These are phyloP conservation scores for Boletus eberwhitei DNA, from an alignment of 768 basidiomycete genomes.

Conservation along the genomic window DNA sequence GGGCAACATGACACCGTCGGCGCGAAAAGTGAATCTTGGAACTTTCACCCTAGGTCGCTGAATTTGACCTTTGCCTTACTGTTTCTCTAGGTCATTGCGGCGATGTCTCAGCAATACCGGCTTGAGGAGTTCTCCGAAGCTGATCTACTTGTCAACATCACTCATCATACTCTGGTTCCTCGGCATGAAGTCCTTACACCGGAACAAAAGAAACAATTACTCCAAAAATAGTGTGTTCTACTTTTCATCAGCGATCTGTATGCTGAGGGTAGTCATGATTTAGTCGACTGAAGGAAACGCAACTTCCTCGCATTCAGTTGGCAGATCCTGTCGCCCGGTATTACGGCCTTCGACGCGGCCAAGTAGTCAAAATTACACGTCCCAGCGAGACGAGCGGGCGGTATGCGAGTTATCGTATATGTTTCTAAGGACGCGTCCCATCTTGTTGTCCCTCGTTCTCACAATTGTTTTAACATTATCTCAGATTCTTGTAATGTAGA, in stretches of 20 bases:
- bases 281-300: slow-evolving; percentile 96
- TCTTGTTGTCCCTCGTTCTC: neutral
- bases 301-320: slow-evolving; percentile 94
- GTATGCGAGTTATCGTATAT: slow-evolving; percentile 90
- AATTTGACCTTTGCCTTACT: neutral
- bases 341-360: slow-evolving; percentile 91
- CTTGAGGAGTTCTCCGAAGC: slow-evolving; percentile 97
- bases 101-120: slow-evolving; percentile 81
- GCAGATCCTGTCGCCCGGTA: slow-evolving; percentile 98
- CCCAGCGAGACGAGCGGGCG: slow-evolving; percentile 96
- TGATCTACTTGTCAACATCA: slow-evolving; percentile 96
- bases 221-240: slow-evolving; percentile 86
- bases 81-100: slow-evolving; percentile 74
- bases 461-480: neutral
- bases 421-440: slow-evolving; percentile 50
- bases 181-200: slow-evolving; percentile 81
- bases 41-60: neutral
- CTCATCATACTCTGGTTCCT: slow-evolving; percentile 92
- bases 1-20: slow-evolving; percentile 94
- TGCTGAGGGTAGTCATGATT: slow-evolving; percentile 5
- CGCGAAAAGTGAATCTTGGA: slow-evolving; percentile 68
- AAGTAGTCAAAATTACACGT: slow-evolving; percentile 97
- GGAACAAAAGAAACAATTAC: slow-evolving; percentile 81
- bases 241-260: slow-evolving; percentile 1
- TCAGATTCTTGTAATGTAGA: slow-evolving; percentile 17